Percentiles rank a stretch among this genome's conserved stretches.
These are phyloP conservation scores for Fallopia convolvulus DNA, from an alignment of 148 eudicot species.

Conservation along the genomic window DNA sequence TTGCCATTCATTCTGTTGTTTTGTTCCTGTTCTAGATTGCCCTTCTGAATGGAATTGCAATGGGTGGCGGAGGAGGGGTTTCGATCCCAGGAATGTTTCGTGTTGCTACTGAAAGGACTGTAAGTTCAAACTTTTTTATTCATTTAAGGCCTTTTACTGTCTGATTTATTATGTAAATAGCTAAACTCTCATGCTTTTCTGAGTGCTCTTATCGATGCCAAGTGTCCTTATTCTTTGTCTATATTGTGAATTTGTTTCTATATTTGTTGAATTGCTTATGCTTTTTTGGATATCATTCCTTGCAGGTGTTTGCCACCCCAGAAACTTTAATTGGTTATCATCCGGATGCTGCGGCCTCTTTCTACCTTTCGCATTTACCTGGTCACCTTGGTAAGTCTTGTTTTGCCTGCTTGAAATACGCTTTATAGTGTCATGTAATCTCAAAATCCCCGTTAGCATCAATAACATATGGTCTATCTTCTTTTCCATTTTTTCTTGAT, in stretches of 20 bases:
- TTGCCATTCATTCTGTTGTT: neutral
- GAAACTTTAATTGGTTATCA: conserved; percentile 88
- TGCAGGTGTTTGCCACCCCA: conserved; percentile 87
- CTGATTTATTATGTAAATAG: neutral
- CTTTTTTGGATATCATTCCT: neutral
- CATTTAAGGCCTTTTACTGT: conserved; percentile 1
- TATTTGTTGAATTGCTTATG: neutral
- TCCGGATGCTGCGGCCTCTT: conserved; percentile 94
- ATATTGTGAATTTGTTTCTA: neutral
- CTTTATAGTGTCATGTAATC: neutral
- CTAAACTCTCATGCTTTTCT: neutral
- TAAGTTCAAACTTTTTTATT: conserved; percentile 21
- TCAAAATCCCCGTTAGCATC: neutral
- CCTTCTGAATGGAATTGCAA: conserved; percentile 69
- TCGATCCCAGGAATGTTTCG: conserved; percentile 85
- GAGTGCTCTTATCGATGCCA: neutral
- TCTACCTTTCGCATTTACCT: conserved; percentile 85
- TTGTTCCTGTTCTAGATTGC: conserved; percentile 47
- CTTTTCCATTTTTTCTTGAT: neutral
- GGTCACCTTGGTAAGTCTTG: conserved; percentile 54
- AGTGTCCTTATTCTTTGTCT: neutral
- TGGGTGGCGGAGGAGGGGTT: conserved; percentile 92
- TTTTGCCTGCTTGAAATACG: neutral
- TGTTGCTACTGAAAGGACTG: conserved; percentile 85
- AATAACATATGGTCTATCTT: neutral